phyloP scores from a whole-genome alignment of 2,329 filamentous ascomycete species.

The Sclerotinia spermophila region DNA sequence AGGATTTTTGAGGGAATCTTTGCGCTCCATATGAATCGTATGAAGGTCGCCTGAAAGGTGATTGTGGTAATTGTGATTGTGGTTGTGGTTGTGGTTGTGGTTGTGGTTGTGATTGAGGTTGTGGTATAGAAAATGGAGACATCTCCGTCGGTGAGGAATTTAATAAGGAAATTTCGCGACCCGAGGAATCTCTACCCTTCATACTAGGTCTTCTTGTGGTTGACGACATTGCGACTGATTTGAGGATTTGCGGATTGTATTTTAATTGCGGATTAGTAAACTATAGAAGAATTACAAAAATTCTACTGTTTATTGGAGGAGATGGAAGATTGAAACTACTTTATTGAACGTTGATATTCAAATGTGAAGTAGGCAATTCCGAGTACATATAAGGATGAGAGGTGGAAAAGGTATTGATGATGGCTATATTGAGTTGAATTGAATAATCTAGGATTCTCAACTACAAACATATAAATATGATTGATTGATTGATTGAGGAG shows the following conservation, averaged over 20 bases:
- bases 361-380: not conserved
- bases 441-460: not conserved
- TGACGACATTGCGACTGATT: constrained; percentile 18
- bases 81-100: constrained; percentile 14
- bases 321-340: not conserved
- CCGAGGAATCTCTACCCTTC: constrained; percentile 54
- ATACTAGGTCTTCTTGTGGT: constrained; percentile 41
- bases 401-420: not conserved
- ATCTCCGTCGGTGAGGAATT: constrained; percentile 43
- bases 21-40: not conserved
- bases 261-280: not conserved
- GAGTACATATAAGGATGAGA: not conserved
- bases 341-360: not conserved
- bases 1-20: constrained; percentile 14
- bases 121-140: constrained; percentile 27
- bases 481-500: not conserved
- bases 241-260: not conserved
- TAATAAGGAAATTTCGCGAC: constrained; percentile 56
- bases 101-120: not conserved
- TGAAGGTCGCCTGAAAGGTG: not conserved
- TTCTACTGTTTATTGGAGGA: not conserved
- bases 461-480: not conserved
- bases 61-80: constrained; percentile 20
- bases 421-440: not conserved
- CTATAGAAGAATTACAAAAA: not conserved